phyloP scores from a whole-genome alignment of 2,329 filamentous ascomycete genomes.

The Ophiosphaerella korrae region DNA sequence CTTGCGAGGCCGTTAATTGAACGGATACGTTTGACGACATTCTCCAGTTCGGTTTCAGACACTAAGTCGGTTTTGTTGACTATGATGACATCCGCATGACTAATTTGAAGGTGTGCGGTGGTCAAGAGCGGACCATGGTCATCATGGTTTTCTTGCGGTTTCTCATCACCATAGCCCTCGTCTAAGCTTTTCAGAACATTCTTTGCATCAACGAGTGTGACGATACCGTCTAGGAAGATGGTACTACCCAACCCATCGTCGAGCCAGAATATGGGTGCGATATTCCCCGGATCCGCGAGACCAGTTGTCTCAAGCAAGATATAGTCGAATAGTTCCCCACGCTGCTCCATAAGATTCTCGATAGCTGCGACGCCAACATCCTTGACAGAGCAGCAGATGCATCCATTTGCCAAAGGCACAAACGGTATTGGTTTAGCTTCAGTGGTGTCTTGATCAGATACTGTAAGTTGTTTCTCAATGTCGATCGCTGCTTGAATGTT shows the following conservation, averaged over 20 bases:
- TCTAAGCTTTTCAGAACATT: constrained; percentile 85
- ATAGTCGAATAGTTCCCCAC: constrained; percentile 87
- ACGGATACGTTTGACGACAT: constrained; percentile 71
- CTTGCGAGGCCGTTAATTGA: constrained; percentile 91
- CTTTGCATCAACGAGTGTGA: constrained; percentile 93
- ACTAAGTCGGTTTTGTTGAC: constrained; percentile 95
- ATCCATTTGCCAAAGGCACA: constrained; percentile 95
- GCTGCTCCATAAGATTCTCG: constrained; percentile 92
- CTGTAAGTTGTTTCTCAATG: constrained; percentile 93
- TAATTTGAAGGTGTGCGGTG: constrained; percentile 94
- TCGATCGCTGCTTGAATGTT: constrained; percentile 69
- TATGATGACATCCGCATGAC: constrained; percentile 91
- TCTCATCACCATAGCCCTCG: constrained; percentile 57
- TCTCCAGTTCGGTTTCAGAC: constrained; percentile 67
- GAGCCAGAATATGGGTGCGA: constrained; percentile 96
- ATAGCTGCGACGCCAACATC: constrained; percentile 94
- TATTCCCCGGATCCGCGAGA: constrained; percentile 90
- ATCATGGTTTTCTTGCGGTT: constrained; percentile 54
- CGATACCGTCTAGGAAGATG: constrained; percentile 96
- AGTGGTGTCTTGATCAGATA: constrained; percentile 59
- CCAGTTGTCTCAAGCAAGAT: constrained; percentile 97
- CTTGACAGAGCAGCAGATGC: constrained; percentile 98
- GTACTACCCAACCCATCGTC: constrained; percentile 93
- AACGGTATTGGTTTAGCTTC: constrained; percentile 56
- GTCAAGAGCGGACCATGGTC: constrained; percentile 75